phyloP scores from a whole-genome alignment of 2,329 filamentous ascomycete genomes.

The Teratosphaeria viscida region DNA sequence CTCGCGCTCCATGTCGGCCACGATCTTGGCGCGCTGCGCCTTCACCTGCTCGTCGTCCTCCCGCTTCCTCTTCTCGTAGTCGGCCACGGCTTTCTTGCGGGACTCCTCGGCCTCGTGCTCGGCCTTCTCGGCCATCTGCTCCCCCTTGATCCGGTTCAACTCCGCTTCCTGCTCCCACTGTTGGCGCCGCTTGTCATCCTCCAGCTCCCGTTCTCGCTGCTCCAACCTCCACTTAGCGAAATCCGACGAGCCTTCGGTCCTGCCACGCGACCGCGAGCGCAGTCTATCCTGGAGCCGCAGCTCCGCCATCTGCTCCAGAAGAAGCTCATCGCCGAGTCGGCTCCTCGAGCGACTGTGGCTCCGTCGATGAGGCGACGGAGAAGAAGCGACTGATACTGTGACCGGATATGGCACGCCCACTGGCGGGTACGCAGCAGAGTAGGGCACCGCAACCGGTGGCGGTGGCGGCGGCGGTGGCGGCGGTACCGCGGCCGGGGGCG shows the following conservation, averaged over 20 bases:
- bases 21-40: constrained; percentile 31
- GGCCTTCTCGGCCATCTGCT: constrained; percentile 19
- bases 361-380: constrained; percentile 5
- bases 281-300: constrained; percentile 21
- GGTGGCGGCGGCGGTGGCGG: neutral
- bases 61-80: constrained; percentile 19
- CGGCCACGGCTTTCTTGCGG: constrained; percentile 15
- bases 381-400: neutral
- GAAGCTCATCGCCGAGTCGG: constrained; percentile 16
- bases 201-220: constrained; percentile 25
- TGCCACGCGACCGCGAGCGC: constrained; percentile 25
- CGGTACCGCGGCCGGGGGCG: constrained; percentile 4
- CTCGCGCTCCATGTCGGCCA: constrained; percentile 29
- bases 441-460: neutral
- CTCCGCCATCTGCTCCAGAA: constrained; percentile 19
- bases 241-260: constrained; percentile 15
- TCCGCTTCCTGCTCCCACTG: constrained; percentile 29
- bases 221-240: constrained; percentile 22
- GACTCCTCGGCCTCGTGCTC: constrained; percentile 23
- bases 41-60: constrained; percentile 28
- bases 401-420: constrained; percentile 1
- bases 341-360: constrained; percentile 4
- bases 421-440: neutral
- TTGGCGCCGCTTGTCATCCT: constrained; percentile 24
- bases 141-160: constrained; percentile 20